Base-by-base conservation (phyloP, 306 rosid species). In the Elaeagnus macrophylla region DNA sequence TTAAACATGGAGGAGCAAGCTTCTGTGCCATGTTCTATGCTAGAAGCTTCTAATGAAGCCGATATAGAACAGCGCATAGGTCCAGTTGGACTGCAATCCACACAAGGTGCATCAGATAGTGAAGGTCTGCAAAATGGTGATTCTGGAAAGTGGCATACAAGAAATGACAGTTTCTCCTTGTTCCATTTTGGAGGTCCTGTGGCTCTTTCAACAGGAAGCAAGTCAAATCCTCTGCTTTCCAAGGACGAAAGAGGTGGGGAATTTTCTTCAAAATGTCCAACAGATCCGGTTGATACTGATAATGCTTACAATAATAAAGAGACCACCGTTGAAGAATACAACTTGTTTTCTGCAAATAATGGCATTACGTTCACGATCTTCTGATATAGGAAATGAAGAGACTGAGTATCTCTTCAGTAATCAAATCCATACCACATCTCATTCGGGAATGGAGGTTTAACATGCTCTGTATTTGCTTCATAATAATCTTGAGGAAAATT, bases 161-260 rank as follows among this genome's bases (percentile, higher is more conserved):
- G 67, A 12, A 74, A 78, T 54, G 16, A 61, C 55, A 67, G 77
- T 48, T 93, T 93, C 72, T 93, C 99, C 52, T 79, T 93, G 66
- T 93, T 93, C 78, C 96, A 84, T 79, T 88, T 76, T 66, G 97
- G 85, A 11, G 96, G 95, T 36, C 99, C 99, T 57, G 83, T 82
- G 25, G 95, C 83, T 48, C 81, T 77, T 62, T 81, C 99, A 42
- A 52, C 71, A 25, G 82, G 75, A 36, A 55, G 82, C 59, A 69
- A 83, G 59, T 72, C 72, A 32, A 60, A 51, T 48, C 64, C 62
- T 38, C 39, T 72, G 35, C 76, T 82, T 63, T 61, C 66, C 10
- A 69, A 77, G 59, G 83, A 76, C 36, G 75, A 67, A 48, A 42
- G 67, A 46, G 64, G n/a, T 14, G 75, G 67, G 54, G 78, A 72